Percentiles rank a stretch among this genome's conserved stretches.
Evolutionary conservation across 1,139 yeast genomes (phyloP).

Genomic region (Taphrina communis): DNA sequence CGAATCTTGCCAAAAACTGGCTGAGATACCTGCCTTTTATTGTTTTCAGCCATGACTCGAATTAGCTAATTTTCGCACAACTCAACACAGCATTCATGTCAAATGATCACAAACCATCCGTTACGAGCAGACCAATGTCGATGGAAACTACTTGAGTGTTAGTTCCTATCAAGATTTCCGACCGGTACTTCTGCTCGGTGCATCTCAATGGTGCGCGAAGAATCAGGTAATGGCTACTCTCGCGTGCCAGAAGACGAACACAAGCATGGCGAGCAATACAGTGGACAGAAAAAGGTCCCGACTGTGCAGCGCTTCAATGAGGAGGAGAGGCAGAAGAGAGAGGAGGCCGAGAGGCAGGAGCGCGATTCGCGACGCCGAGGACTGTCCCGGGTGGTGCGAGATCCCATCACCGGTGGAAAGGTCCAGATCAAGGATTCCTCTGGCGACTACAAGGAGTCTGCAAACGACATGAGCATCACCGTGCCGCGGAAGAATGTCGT

Average conservation of each 20-base stretch:
- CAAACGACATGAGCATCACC: slow-evolving; percentile 13
- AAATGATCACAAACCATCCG: neutral
- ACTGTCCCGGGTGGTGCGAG: slow-evolving; percentile 22
- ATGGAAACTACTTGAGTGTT: too few species aligned
- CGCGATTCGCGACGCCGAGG: slow-evolving; percentile 10
- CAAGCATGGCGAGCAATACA: slow-evolving; percentile 18
- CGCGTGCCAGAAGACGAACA: slow-evolving; percentile 14
- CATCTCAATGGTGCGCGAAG: neutral
- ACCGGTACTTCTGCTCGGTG: neutral
- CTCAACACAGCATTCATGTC: neutral
- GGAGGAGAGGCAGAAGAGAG: slow-evolving; percentile 26
- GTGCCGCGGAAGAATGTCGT: slow-evolving; percentile 19
- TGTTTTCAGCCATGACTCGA: neutral
- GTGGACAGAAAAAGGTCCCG: slow-evolving; percentile 9
- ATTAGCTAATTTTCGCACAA: neutral
- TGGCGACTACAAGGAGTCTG: slow-evolving; percentile 10
- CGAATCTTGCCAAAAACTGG: neutral
- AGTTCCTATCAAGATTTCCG: neutral
- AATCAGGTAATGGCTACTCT: slow-evolving; percentile 9
- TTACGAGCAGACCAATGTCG: too few species aligned
- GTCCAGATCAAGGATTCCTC: slow-evolving; percentile 20
- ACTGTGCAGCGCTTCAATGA: slow-evolving; percentile 20
- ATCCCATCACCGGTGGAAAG: slow-evolving; percentile 20
- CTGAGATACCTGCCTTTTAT: neutral
- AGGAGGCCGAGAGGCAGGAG: slow-evolving; percentile 18